Conservation (phyloP, 176 grass and related monocot genomes). For the Coix lacrymajobi region DNA sequence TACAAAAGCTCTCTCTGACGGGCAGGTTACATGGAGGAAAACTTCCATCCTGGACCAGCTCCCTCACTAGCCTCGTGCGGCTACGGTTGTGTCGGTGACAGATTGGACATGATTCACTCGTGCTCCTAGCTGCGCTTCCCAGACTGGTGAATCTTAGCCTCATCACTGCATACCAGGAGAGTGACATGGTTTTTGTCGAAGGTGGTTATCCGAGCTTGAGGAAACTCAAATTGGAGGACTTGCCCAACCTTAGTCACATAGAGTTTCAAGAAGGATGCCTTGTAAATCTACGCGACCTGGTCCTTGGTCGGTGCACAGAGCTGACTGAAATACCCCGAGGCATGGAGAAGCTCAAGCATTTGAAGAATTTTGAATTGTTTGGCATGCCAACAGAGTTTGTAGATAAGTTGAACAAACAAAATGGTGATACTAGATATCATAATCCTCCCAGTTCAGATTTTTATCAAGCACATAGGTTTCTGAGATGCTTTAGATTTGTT, state of each 20-base stretch:
- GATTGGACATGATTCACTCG: slow-evolving; percentile 9
- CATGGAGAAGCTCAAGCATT: slow-evolving; percentile 11
- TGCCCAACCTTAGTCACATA: slow-evolving; percentile 17
- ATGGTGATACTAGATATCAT: not conserved
- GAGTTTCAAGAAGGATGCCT: slow-evolving; percentile 27
- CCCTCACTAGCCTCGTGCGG: slow-evolving; percentile 6
- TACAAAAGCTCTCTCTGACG: slow-evolving; percentile 2
- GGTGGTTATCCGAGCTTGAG: not conserved
- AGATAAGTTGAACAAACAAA: not conserved
- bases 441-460: not conserved
- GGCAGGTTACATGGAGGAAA: not conserved
- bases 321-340: slow-evolving; percentile 16
- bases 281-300: not conserved
- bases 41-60: not conserved
- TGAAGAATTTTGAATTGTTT: slow-evolving; percentile 11
- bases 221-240: not conserved
- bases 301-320: not conserved
- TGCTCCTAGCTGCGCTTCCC: not conserved
- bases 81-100: not conserved
- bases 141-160: slow-evolving; percentile 26
- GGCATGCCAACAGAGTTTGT: slow-evolving; percentile 22
- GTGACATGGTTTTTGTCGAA: not conserved
- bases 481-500: not conserved
- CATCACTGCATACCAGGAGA: not conserved
- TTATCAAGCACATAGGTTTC: not conserved